These are phyloP conservation scores for Fusarium marasasianum DNA, from an alignment of 2,329 filamentous ascomycete species.

Conservation along the genomic window DNA sequence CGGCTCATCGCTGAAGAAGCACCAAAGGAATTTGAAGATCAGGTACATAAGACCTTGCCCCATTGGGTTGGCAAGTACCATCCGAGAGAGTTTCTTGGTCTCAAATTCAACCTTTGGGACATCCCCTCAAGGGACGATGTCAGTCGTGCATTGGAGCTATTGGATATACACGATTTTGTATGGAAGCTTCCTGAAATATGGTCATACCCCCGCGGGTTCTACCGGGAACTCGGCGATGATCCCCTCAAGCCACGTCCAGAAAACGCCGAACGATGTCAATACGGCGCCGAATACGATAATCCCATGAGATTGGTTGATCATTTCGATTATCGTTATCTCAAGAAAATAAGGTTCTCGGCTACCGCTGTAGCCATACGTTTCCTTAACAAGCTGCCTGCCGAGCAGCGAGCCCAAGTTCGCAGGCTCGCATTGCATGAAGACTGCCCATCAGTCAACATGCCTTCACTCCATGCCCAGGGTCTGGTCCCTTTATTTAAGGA, in stretches of 20 bases:
- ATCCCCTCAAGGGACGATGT: background rate
- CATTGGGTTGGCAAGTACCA: background rate
- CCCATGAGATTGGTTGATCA: background rate
- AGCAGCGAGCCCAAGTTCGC: background rate
- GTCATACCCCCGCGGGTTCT: fast-evolving
- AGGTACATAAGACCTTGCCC: background rate
- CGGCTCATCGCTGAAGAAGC: background rate
- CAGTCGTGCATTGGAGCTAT: fast-evolving
- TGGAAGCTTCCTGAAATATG: background rate
- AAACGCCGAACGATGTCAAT: background rate
- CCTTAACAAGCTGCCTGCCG: background rate
- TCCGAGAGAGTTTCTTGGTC: background rate
- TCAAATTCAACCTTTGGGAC: background rate
- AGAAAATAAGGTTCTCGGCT: constrained; percentile 21
- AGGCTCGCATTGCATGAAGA: constrained; percentile 8
- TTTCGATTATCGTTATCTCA: background rate
- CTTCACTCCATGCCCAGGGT: background rate
- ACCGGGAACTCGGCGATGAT: fast-evolving
- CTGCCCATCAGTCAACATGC: background rate
- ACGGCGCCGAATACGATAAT: background rate
- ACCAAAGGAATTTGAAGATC: background rate
- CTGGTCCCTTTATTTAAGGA: constrained; percentile 6
- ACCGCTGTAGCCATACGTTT: constrained; percentile 20
- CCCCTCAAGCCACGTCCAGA: fast-evolving
- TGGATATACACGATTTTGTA: background rate